Evolutionary conservation across 495 filamentous ascomycete species (phyloP).

Genomic region (Xylaria bambusicola): DNA sequence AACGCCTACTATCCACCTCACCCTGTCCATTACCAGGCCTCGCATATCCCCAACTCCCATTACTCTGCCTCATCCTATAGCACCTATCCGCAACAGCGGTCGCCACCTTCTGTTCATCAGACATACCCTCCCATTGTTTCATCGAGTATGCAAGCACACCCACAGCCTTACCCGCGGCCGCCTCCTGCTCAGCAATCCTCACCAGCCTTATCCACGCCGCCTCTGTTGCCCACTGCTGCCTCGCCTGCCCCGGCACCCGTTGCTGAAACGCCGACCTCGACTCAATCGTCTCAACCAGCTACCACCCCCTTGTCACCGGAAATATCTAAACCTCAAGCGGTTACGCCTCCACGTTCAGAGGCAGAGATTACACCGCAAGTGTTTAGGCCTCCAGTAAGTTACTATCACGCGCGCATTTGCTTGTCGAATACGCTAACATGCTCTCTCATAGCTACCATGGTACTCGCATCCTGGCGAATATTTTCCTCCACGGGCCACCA

Average conservation of each 20-base stretch:
- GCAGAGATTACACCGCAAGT: conserved; percentile 25
- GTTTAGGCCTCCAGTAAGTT: conserved; percentile 68
- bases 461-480: conserved; percentile 66
- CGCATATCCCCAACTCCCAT: conserved; percentile 32
- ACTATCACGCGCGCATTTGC: not conserved
- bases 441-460: conserved; percentile 69
- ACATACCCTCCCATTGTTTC: conserved; percentile 46
- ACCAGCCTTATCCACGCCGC: conserved; percentile 43
- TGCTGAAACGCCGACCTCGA: conserved; percentile 42
- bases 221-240: conserved; percentile 39
- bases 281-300: conserved; percentile 46
- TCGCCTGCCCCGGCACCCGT: conserved; percentile 38
- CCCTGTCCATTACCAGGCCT: conserved; percentile 46
- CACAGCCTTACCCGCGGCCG: conserved; percentile 42
- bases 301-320: conserved; percentile 45
- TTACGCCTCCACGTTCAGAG: conserved; percentile 19
- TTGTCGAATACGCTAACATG: conserved; percentile 19
- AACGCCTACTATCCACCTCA: conserved; percentile 36
- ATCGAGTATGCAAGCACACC: conserved; percentile 32
- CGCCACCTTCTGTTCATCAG: conserved; percentile 44
- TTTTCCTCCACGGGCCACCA: conserved; percentile 60
- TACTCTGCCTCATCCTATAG: conserved; percentile 42
- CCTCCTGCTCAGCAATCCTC: conserved; percentile 41
- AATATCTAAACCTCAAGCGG: conserved; percentile 24
- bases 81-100: conserved; percentile 24